Conservation (phyloP, 106 monocot genomes). For the Apostasia shenzhenica region DNA sequence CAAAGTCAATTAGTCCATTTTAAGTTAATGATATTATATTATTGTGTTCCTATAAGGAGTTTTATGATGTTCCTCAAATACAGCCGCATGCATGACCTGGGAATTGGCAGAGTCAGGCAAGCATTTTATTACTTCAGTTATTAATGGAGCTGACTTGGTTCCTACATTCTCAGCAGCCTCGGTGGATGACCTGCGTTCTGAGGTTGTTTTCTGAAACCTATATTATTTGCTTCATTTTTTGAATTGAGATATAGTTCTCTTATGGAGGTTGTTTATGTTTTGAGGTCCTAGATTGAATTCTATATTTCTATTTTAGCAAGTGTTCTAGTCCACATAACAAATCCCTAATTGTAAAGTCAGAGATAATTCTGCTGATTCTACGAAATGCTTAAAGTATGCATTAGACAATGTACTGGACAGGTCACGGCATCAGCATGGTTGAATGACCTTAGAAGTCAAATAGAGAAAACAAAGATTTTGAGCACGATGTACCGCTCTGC, state of each 20-base stretch:
- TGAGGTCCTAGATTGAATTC: too few relatives aligned
- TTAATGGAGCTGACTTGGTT: conserved; percentile 95
- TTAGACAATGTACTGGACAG: conserved; percentile 18
- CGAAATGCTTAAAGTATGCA: conserved; percentile 5
- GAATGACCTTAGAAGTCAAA: conserved; percentile 88
- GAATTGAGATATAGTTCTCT: background rate
- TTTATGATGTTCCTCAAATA: background rate
- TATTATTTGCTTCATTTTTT: background rate
- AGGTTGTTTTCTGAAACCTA: conserved; percentile 35
- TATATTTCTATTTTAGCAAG: too few relatives aligned
- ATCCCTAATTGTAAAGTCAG: too few relatives aligned
- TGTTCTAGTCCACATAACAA: too few relatives aligned
- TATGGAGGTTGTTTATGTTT: too few relatives aligned
- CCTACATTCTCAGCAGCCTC: conserved; percentile 96
- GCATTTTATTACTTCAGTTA: conserved; percentile 88
- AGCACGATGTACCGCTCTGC: conserved; percentile 96
- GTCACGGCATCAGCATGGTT: conserved; percentile 97
- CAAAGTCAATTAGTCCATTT: too few relatives aligned
- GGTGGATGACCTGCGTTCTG: conserved; percentile 90
- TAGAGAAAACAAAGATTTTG: conserved; percentile 79
- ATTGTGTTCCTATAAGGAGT: too few relatives aligned
- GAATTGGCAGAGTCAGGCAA: conserved; percentile 89
- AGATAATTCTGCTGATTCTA: too few relatives aligned
- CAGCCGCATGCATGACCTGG: conserved; percentile 99
- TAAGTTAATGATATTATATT: too few relatives aligned